Evolutionary conservation across 805 yeast species (phyloP), one percentile per base, ranked within the genome.

Genomic region (Pichia pseudocactophila): DNA sequence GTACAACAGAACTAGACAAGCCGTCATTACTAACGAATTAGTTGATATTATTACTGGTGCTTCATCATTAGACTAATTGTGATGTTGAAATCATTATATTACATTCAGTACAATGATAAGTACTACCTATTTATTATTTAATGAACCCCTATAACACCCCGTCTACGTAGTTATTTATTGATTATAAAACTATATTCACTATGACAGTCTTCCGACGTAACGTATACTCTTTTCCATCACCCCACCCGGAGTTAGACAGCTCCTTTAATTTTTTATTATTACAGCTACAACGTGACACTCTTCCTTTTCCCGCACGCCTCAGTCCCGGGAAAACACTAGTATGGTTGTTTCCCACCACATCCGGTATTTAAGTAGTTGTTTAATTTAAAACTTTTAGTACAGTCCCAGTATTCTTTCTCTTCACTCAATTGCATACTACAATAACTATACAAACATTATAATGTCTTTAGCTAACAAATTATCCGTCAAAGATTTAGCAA

Each of bases 31-130:
- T 70, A 92, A 92, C 80, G 98, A 92, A 77, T 76, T 92, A 80
- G 98, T 92, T 63, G 98, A 92, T 73, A 92, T 92, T 63, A 90
- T 92, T 69, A 92, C 98, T 60, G 98, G 98, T 88, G 98, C 98
- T 61, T 87, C 97, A 51, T 87, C 97, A 47, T 80, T 92, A 73
- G 96, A 84, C 74, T 90, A 83, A 48, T 38, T 39, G 19, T 38
- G 39, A 19, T 20, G 16, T 30, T 17, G 16, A 17, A 17, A 35
- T 6, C 25, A 26, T 27, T 17, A 25, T n/a, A 12, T 27, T 17
- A 27, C 17, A 19, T 34, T 13, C n/a, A 34, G 18, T 7, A 20
- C 17, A 20, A 7, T 12, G 18, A 12, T 12, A 6, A 6, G 25
- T 22, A 22, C 25, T 22, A 22, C 25, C 31, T 28, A 11, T 28